Percentiles rank a stretch among this genome's conserved stretches.
These are phyloP conservation scores for Prunus yedoensis DNA, from an alignment of 331 rosid species.

Conservation along the genomic window DNA sequence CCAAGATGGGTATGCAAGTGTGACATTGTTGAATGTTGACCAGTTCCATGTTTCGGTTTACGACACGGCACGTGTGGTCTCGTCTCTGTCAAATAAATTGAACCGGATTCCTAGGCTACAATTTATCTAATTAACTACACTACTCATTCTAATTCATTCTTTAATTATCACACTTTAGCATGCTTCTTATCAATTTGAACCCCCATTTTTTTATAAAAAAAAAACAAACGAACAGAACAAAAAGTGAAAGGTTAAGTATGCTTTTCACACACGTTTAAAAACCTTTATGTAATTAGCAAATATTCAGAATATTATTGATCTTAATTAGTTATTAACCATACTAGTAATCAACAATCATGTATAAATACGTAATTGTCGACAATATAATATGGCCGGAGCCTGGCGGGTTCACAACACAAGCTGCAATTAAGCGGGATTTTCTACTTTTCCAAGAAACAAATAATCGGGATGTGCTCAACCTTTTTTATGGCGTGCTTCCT, in stretches of 20 bases:
- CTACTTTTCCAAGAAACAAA: conserved; percentile 1
- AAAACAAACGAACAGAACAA: background rate
- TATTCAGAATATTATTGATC: no score
- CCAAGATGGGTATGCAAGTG: background rate
- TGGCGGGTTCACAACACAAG: background rate
- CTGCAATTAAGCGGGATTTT: background rate
- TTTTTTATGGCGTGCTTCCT: conserved; percentile 38
- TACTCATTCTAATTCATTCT: background rate
- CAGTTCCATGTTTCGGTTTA: conserved; percentile 2
- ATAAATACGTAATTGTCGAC: no score
- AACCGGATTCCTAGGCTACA: conserved; percentile 17
- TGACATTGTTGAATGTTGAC: conserved; percentile 17
- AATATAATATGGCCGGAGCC: no score
- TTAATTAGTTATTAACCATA: no score
- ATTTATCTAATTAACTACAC: background rate
- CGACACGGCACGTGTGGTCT: conserved; percentile 36
- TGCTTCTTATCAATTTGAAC: background rate
- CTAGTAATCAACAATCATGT: no score
- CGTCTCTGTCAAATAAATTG: conserved; percentile 16
- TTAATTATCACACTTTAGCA: background rate
- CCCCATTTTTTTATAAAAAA: background rate
- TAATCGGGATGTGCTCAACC: conserved; percentile 20
- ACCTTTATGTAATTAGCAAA: no score
- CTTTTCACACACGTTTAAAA: background rate
- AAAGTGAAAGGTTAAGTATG: background rate